Evolutionary conservation across 1,139 yeast species (phyloP), one percentile per base, ranked within the genome.

Genomic region (Debaryomycetaceae sp.): DNA sequence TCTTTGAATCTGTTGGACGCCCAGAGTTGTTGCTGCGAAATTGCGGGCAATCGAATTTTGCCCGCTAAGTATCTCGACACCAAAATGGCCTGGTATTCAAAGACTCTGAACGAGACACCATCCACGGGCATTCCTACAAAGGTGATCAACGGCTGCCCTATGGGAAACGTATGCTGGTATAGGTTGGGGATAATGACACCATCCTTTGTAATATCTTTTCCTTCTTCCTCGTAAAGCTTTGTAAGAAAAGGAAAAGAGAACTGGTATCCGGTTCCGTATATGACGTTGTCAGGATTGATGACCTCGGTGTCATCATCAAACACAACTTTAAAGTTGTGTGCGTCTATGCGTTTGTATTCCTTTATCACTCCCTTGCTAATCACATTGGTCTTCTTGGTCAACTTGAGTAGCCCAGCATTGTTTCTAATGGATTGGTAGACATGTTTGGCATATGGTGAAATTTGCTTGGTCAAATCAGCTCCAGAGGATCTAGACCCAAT

Each of bases 401-500:
- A 6, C 17, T 39, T 39, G 1, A 48, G 17, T 7, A 48, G 42
- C 5, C 50, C 56, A 2, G 58, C 50, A n/a, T 45, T 41, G 31
- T 55, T 56, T 34, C 72, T 54, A 17, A 63, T 57, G 14, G 70
- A 65, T 49, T 67, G 71, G 47, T 59, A 58, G 4, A 67, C 70
- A 1, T 37, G 42, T 1, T 53, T 49, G 8, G 65, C 66, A 22
- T 51, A 45, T 14, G 55, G 54, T 4, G 66, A 59, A 4, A 67
- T 49, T 24, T 57, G 59, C 42, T 59, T 56, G 2, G 65, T 62
- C 45, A 74, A 60, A 50, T 75, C 80, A 5, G 70, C 66, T 2
- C 78, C 78, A 4, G 75, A 70, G 1, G 78, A 71, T 39, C 77
- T 57, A 1, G 76, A 69, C 0, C 80, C 80, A 37, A 75, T 61